Evolutionary conservation across 2,329 filamentous ascomycete genomes (phyloP).

Genomic region (Pyricularia pennisetigena): DNA sequence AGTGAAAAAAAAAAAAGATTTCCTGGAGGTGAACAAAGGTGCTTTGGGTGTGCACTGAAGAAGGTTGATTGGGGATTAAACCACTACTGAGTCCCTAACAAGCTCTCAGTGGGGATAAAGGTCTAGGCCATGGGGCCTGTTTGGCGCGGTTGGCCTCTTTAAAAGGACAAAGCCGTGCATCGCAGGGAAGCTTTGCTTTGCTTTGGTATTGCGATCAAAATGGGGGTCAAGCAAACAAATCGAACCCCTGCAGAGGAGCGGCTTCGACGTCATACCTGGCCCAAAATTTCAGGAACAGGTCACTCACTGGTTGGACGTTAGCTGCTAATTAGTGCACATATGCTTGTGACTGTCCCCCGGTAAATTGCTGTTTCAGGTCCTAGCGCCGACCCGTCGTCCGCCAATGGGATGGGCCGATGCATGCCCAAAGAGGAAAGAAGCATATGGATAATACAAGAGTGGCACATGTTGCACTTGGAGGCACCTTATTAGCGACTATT

Average conservation of each 20-base stretch:
- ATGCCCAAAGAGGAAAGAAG: neutral
- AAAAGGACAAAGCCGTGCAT: neutral
- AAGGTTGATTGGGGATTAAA: neutral
- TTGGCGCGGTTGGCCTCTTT: neutral
- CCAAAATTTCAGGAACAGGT: neutral
- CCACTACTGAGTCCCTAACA: neutral
- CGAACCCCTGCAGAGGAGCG: neutral
- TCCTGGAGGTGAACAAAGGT: neutral
- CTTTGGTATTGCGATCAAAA: neutral
- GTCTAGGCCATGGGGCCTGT: neutral
- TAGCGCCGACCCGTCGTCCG: neutral
- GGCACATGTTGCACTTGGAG: neutral
- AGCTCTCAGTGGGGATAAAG: neutral
- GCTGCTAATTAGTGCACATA: neutral
- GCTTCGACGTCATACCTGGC: neutral
- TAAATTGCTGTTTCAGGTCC: neutral
- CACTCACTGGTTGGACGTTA: neutral
- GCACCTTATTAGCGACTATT: neutral
- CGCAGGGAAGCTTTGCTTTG: neutral
- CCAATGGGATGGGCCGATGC: neutral
- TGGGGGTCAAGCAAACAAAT: neutral
- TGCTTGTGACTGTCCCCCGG: neutral
- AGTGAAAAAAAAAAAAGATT: neutral
- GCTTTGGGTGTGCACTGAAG: neutral
- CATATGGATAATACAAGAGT: neutral